Percentiles rank a stretch among this genome's conserved stretches.
Evolutionary conservation across 345 rosid genomes (phyloP).

Genomic region (Sonneratia caseolaris): DNA sequence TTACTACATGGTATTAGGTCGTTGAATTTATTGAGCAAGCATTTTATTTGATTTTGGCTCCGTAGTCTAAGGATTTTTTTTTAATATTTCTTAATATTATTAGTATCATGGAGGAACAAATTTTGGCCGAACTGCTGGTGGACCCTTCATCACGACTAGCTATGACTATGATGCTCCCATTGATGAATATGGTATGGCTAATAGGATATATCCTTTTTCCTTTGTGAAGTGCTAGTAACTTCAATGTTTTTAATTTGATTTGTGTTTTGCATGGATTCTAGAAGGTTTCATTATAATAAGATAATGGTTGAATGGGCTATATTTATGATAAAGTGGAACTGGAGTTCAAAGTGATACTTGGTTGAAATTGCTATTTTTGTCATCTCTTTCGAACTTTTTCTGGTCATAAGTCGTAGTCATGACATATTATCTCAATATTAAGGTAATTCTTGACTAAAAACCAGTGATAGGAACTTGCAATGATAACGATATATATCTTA

Average conservation of each 20-base stretch:
- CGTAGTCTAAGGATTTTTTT: background rate
- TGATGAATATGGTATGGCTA: constrained; percentile 36
- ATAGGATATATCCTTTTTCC: background rate
- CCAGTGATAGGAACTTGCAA: background rate
- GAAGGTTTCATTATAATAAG: background rate
- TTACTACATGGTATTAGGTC: constrained; percentile 72
- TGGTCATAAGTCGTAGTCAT: background rate
- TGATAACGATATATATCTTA: background rate
- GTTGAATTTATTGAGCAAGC: constrained; percentile 3
- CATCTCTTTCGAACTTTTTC: background rate
- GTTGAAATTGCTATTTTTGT: background rate
- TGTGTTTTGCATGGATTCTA: background rate
- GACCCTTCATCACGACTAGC: constrained; percentile 24
- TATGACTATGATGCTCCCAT: constrained; percentile 38
- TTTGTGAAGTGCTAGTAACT: background rate
- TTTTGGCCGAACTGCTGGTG: constrained; percentile 32
- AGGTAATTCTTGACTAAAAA: background rate
- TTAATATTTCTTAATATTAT: background rate
- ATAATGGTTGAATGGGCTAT: background rate
- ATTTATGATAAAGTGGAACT: background rate
- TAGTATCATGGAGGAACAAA: constrained; percentile 47
- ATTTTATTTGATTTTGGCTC: constrained; percentile 7
- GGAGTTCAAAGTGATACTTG: background rate
- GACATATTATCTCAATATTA: background rate
- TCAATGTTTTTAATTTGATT: background rate